These are phyloP conservation scores for Aurifilum marmelostoma DNA, from an alignment of 2,329 filamentous ascomycete species.

Conservation along the genomic window DNA sequence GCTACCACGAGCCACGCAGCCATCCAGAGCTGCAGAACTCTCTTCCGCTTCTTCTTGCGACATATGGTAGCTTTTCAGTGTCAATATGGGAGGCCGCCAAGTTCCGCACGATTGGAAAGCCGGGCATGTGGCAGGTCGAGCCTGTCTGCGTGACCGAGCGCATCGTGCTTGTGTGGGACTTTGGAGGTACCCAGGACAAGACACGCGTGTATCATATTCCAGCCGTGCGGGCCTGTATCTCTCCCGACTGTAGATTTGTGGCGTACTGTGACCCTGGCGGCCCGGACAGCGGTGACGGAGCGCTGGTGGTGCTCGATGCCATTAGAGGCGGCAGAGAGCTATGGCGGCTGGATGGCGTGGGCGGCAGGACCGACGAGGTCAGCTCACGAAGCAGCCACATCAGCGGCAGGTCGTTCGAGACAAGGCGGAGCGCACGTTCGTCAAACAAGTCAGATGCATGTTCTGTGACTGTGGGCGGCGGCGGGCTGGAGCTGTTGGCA, in stretches of 20 bases:
- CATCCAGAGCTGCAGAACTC: conserved; percentile 45
- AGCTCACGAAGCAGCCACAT: conserved; percentile 8
- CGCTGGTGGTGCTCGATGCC: conserved; percentile 43
- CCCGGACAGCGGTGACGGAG: conserved; percentile 37
- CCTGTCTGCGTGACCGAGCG: conserved; percentile 39
- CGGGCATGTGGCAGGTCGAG: conserved; percentile 41
- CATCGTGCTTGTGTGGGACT: conserved; percentile 46
- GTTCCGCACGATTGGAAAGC: conserved; percentile 39
- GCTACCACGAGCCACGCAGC: conserved; percentile 38
- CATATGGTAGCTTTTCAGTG: conserved; percentile 44
- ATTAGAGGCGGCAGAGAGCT: conserved; percentile 40
- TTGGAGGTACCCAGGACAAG: conserved; percentile 38
- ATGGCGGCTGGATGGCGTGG: conserved; percentile 41
- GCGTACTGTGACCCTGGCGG: conserved; percentile 45
- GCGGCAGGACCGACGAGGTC: conserved; percentile 25
- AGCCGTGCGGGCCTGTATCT: conserved; percentile 43
- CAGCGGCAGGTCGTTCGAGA: conserved; percentile 16
- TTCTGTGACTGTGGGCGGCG: background rate
- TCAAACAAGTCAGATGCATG: conserved; percentile 12
- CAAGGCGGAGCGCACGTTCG: conserved; percentile 16
- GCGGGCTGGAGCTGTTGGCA: conserved; percentile 22
- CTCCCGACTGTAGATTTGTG: conserved; percentile 46
- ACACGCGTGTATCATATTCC: conserved; percentile 45
- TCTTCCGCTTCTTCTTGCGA: conserved; percentile 41
- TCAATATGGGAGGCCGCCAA: conserved; percentile 47